phyloP scores from a whole-genome alignment of 2,329 filamentous ascomycete species.

The Colletotrichum aenigma region DNA sequence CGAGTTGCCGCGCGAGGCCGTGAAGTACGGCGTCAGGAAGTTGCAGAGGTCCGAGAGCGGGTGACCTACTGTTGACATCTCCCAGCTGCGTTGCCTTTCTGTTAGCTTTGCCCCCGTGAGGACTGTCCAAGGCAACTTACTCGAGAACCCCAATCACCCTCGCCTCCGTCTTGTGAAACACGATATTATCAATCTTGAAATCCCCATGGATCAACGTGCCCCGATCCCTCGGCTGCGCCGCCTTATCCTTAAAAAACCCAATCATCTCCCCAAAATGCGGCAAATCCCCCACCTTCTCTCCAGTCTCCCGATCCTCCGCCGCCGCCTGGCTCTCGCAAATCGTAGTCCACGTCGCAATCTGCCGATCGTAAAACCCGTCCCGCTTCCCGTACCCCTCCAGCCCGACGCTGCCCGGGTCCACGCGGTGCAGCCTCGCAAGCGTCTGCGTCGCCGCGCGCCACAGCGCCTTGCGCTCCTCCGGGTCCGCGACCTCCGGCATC shows the following conservation, averaged over 20 bases:
- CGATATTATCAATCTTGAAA: conserved; percentile 92
- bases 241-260: conserved; percentile 73
- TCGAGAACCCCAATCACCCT: conserved; percentile 92
- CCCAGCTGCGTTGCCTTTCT: conserved; percentile 65
- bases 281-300: conserved; percentile 77
- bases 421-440: conserved; percentile 83
- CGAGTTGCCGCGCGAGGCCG: conserved; percentile 32
- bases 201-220: conserved; percentile 89
- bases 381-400: conserved; percentile 76
- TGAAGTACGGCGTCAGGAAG: conserved; percentile 55
- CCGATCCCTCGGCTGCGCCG: conserved; percentile 76
- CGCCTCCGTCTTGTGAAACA: conserved; percentile 88
- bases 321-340: conserved; percentile 81
- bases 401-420: conserved; percentile 69
- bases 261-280: conserved; percentile 84
- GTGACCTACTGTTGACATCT: conserved; percentile 98
- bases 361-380: conserved; percentile 81
- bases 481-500: conserved; percentile 71
- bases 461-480: conserved; percentile 75
- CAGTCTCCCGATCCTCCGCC: conserved; percentile 77
- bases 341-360: conserved; percentile 81
- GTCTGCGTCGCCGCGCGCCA: conserved; percentile 87
- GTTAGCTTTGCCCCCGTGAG: not conserved
- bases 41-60: conserved; percentile 91
- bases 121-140: conserved; percentile 37